phyloP scores from a whole-genome alignment of 306 rosid species.

The Begonia masoniana region DNA sequence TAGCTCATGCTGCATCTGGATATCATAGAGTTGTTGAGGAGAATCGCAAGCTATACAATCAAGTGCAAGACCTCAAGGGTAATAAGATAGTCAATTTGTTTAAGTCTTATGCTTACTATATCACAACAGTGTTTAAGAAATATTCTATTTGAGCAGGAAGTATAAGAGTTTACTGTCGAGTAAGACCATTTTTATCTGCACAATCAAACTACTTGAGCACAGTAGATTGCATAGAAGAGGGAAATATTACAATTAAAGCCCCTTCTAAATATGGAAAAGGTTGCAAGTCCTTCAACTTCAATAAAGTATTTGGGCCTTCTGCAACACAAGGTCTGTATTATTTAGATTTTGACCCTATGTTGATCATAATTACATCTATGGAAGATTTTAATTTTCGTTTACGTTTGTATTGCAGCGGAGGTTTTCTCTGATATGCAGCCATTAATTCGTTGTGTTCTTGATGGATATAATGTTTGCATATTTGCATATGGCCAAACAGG shows the following conservation, averaged over 20 bases:
- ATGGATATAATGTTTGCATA: conserved; percentile 64
- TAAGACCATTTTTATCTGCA: conserved; percentile 74
- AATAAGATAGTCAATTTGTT: conserved; percentile 7
- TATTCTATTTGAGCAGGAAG: conserved; percentile 51
- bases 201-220: conserved; percentile 43
- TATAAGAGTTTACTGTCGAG: conserved; percentile 94
- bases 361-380: background rate
- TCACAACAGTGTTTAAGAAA: background rate
- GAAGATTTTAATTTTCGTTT: background rate
- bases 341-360: background rate
- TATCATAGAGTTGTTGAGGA: conserved; percentile 91
- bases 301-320: conserved; percentile 83
- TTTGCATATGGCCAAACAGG: conserved; percentile 75
- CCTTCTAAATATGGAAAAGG: conserved; percentile 80
- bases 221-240: conserved; percentile 75
- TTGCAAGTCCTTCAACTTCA: conserved; percentile 58
- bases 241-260: conserved; percentile 51
- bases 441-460: conserved; percentile 54
- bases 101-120: background rate
- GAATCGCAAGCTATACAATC: conserved; percentile 85
- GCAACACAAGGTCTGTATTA: conserved; percentile 65
- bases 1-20: conserved; percentile 92
- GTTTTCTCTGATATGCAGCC: conserved; percentile 68
- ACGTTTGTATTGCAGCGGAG: conserved; percentile 32
- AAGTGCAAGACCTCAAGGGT: conserved; percentile 98